Base-by-base conservation (phyloP, 2,329 filamentous ascomycete species). In the Aspergillus melleus region DNA sequence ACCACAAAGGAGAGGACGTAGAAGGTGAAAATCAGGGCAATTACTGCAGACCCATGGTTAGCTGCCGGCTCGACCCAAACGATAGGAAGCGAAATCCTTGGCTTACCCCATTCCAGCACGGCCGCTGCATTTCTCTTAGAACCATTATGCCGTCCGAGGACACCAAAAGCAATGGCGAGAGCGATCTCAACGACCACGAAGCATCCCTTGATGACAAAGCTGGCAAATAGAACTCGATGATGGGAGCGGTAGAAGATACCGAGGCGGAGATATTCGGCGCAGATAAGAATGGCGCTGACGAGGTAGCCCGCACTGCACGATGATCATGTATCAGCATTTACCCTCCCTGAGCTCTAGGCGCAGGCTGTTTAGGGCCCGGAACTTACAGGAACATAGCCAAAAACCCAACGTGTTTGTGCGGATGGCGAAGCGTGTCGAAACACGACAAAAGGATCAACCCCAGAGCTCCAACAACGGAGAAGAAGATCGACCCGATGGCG, bases 1-100 rank as follows among this genome's bases (percentile, higher is more conserved):
- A 97, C 83, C 70, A 89, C 84, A 80, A 96, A 98, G 62, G 89
- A 92, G 63, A 94, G 84, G 62, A 96, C 83, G 78, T 96, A 98
- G 71, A 93, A 89, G 55, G 90, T 91, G 79, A 93, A 97, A 71
- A 96, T 82, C 71, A 96, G 87, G 32, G 92, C 86, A 64, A 97
- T 87, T 61, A 86, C 72, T 75, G 57, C 29, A 61, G 9, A 42
- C 22, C 14, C 29, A 52, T 32, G 20, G 50, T 54, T 26, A 54
- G 51, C 24, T 22, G 16, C 6, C 9, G 10, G 32, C 30, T 42
- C 5, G 52, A 9, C 47, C 26, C 24, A 36, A n/a, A 14, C 16
- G 19, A 42, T 51, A 10, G 19, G 2, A 24, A 2, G 14, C 4
- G n/a, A 12, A 8, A 19, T 19, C 12, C 42, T 14, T 30, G 52